A percentile compares a stretch with the other conserved stretches of the same genome.
phyloP scores from a whole-genome alignment of 2,329 filamentous ascomycete genomes.

The Diaporthe destruens region DNA sequence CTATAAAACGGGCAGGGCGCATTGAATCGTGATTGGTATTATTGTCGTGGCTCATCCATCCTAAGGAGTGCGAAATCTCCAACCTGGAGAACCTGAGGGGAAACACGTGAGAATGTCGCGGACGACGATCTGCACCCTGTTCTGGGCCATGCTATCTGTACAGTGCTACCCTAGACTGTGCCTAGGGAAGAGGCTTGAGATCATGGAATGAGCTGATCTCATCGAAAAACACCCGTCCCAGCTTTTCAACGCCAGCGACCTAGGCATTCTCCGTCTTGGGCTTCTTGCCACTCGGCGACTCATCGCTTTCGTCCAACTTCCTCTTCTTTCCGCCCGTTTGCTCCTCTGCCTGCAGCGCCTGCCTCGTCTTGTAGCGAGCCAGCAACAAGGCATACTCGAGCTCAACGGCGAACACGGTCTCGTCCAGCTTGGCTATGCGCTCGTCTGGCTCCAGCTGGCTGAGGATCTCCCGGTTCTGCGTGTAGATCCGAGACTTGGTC shows the following conservation, averaged over 20 bases:
- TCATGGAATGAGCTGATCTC: neutral
- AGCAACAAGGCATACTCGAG: conserved; percentile 80
- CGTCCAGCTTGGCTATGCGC: conserved; percentile 78
- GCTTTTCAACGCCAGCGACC: neutral
- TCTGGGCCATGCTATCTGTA: conserved; percentile 1
- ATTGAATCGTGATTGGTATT: conserved; percentile 12
- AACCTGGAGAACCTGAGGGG: neutral
- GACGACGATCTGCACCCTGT: conserved; percentile 3
- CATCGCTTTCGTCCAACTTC: conserved; percentile 52
- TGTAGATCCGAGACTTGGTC: conserved; percentile 82
- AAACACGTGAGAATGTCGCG: neutral
- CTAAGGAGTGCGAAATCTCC: neutral
- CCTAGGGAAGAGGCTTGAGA: neutral
- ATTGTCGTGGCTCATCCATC: neutral
- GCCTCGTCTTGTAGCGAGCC: conserved; percentile 57
- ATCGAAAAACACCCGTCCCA: neutral
- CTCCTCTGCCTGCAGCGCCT: conserved; percentile 46
- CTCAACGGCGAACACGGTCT: conserved; percentile 76
- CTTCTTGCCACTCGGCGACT: conserved; percentile 58
- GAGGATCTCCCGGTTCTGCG: conserved; percentile 79
- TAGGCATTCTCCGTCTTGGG: conserved; percentile 52
- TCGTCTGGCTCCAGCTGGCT: conserved; percentile 77
- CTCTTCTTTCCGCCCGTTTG: conserved; percentile 57
- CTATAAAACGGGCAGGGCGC: neutral
- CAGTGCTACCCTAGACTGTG: neutral